phyloP scores from a whole-genome alignment of 23 red algal genomes.

The Gracilaria domingensis region DNA sequence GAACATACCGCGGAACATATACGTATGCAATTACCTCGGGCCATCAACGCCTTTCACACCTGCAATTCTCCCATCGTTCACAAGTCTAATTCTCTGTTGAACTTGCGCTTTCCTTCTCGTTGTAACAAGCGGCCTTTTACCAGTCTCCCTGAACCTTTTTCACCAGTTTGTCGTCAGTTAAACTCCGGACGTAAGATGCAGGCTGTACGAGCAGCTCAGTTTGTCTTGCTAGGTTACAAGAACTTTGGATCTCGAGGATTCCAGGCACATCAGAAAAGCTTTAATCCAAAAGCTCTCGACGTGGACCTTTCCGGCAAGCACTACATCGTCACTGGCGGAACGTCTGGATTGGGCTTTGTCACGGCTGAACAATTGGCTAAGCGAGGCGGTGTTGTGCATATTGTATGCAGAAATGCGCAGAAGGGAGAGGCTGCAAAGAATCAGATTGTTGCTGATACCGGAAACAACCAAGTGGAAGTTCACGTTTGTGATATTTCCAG shows the following conservation, averaged over 20 bases:
- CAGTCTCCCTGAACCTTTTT: neutral
- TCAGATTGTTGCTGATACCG: slow-evolving; percentile 43
- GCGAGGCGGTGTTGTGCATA: slow-evolving; percentile 62
- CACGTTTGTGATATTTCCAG: slow-evolving; percentile 75
- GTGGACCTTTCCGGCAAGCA: slow-evolving; percentile 67
- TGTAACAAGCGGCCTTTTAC: neutral
- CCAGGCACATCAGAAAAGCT: slow-evolving; percentile 22
- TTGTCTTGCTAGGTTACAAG: slow-evolving; percentile 66
- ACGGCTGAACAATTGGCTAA: slow-evolving; percentile 67
- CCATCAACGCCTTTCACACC: neutral
- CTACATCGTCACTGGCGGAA: slow-evolving; percentile 85
- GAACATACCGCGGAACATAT: no score
- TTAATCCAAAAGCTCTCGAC: slow-evolving; percentile 49
- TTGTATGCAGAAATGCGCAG: slow-evolving; percentile 70
- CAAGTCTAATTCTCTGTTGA: neutral
- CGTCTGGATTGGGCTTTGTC: slow-evolving; percentile 77
- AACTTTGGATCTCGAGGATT: slow-evolving; percentile 73
- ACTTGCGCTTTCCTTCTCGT: neutral
- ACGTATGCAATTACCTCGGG: neutral
- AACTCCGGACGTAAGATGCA: slow-evolving; percentile 10
- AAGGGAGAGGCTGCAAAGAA: slow-evolving; percentile 54
- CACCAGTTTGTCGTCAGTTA: neutral
- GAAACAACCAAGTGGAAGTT: slow-evolving; percentile 47
- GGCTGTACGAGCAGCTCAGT: slow-evolving; percentile 61
- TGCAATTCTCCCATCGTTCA: neutral